Conservation (phyloP, 1,139 yeast genomes). For the Waltiozyma sp. region DNA sequence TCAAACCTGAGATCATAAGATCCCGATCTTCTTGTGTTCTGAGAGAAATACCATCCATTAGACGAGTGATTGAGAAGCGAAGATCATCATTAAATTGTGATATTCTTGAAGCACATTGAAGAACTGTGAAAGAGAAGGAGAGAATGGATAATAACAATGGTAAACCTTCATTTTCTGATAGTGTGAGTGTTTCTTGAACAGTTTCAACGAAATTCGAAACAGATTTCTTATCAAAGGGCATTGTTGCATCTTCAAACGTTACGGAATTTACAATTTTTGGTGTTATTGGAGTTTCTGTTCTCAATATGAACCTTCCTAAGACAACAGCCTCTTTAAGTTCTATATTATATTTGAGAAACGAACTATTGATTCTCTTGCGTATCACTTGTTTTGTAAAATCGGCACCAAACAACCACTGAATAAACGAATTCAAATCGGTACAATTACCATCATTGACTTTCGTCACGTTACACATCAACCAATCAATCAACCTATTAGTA, state of each 20-base stretch:
- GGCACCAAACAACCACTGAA: constrained; percentile 34
- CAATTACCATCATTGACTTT: constrained; percentile 4
- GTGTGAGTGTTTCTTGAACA: background rate
- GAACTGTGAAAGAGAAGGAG: background rate
- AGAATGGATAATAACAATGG: background rate
- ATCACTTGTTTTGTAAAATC: constrained; percentile 2
- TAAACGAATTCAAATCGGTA: constrained; percentile 25
- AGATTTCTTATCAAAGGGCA: background rate
- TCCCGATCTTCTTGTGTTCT: constrained; percentile 1
- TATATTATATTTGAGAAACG: constrained; percentile 5
- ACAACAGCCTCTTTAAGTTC: constrained; percentile 3
- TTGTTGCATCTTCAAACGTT: background rate
- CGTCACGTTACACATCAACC: constrained; percentile 32
- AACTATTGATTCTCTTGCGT: constrained; percentile 1
- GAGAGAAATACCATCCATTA: constrained; percentile 5
- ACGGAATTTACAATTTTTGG: background rate
- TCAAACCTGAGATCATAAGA: constrained; percentile 3
- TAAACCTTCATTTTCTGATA: background rate
- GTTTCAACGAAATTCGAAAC: background rate
- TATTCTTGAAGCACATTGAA: background rate
- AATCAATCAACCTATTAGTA: constrained; percentile 26
- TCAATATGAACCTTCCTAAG: constrained; percentile 1
- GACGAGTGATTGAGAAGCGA: constrained; percentile 7
- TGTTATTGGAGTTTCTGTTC: background rate
- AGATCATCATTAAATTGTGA: no score